Evolutionary conservation across 371 early-diverging fungal species (phyloP).

Genomic region (Parasitella parasitica): DNA sequence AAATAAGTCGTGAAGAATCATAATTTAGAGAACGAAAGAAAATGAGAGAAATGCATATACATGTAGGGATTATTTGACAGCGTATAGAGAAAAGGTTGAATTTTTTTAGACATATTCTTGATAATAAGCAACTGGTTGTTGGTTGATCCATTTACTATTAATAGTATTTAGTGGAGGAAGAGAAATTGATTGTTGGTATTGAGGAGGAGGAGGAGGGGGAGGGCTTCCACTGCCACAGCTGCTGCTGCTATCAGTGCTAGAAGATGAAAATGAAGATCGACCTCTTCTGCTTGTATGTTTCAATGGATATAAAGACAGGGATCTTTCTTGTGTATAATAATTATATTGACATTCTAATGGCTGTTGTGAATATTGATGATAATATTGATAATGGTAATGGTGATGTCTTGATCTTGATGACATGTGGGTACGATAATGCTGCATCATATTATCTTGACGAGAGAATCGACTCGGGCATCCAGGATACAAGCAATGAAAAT

Average conservation of each 20-base stretch:
- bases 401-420: slow-evolving; percentile 63
- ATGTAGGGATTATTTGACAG: neutral
- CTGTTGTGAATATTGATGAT: slow-evolving; percentile 2
- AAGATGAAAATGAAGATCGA: slow-evolving; percentile 4
- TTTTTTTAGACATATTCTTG: neutral
- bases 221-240: neutral
- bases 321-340: neutral
- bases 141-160: neutral
- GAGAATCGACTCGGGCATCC: slow-evolving; percentile 84
- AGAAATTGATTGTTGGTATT: neutral
- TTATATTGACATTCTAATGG: slow-evolving; percentile 8
- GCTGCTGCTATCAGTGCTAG: neutral
- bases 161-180: neutral
- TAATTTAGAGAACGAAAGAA: neutral
- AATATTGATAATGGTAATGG: slow-evolving; percentile 12
- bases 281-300: neutral
- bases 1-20: neutral
- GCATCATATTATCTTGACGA: slow-evolving; percentile 89
- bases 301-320: neutral
- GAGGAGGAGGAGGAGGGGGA: neutral
- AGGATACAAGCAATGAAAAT: slow-evolving; percentile 76
- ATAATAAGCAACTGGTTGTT: neutral
- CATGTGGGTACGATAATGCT: slow-evolving; percentile 81
- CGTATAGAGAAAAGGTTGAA: neutral
- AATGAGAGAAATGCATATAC: neutral